Conservation (phyloP, 257 asterid genomes). For the Euphrasia confusa region DNA sequence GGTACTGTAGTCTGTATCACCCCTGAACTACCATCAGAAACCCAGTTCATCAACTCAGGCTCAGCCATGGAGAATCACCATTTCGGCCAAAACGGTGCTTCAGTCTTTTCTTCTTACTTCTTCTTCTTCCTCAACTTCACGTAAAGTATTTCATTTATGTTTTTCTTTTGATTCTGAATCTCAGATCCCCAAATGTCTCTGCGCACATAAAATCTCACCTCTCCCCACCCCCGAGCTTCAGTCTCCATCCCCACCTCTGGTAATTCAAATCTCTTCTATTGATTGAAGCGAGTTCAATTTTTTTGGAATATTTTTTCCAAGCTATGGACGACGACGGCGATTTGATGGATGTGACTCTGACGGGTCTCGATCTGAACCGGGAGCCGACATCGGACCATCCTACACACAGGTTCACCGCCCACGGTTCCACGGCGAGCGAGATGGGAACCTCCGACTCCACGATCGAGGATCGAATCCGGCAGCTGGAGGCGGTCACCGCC, state of each 20-base stretch:
- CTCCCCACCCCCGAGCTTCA: slow-evolving; percentile 14
- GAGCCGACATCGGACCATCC: slow-evolving; percentile 44
- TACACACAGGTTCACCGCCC: slow-evolving; percentile 35
- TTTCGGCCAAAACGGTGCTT: slow-evolving; percentile 6
- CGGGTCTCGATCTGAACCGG: slow-evolving; percentile 81
- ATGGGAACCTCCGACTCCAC: slow-evolving; percentile 52
- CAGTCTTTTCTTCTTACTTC: neutral
- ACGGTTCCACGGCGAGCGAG: slow-evolving; percentile 48
- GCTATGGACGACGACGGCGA: slow-evolving; percentile 48
- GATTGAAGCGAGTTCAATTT: slow-evolving; percentile 23
- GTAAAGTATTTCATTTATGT: neutral
- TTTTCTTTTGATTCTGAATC: slow-evolving; percentile 9
- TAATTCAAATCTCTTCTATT: neutral
- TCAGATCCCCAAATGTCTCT: slow-evolving; percentile 20
- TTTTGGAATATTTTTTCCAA: neutral
- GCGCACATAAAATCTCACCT: slow-evolving; percentile 1
- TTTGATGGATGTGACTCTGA: slow-evolving; percentile 45
- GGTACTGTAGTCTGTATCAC: too few species aligned
- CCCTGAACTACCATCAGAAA: neutral
- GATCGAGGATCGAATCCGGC: slow-evolving; percentile 73
- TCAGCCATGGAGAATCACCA: slow-evolving; percentile 19
- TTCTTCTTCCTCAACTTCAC: neutral
- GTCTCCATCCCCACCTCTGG: slow-evolving; percentile 9
- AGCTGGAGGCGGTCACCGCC: slow-evolving; percentile 74
- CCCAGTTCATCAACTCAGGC: slow-evolving; percentile 23